Evolutionary conservation across 202 grass and related monocot species (phyloP).

Genomic region (Alloteropsis angusta): DNA sequence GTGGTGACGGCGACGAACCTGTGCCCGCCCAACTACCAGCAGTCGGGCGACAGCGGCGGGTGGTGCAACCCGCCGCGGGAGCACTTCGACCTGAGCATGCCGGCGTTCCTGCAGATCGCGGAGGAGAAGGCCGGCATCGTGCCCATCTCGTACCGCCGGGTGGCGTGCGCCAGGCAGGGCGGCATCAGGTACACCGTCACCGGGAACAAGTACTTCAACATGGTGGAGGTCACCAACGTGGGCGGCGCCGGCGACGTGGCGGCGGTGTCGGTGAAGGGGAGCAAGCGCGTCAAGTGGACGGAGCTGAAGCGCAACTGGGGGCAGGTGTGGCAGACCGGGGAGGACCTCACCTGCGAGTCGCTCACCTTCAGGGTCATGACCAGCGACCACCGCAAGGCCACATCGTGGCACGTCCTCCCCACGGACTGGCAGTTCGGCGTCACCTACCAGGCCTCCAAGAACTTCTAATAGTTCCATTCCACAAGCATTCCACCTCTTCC

Average conservation of each 20-base stretch:
- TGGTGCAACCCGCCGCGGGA: slow-evolving; percentile 64
- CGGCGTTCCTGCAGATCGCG: slow-evolving; percentile 72
- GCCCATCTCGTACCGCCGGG: slow-evolving; percentile 50
- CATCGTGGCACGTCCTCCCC: slow-evolving; percentile 54
- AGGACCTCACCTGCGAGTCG: slow-evolving; percentile 55
- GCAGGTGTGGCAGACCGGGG: slow-evolving; percentile 52
- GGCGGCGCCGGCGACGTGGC: slow-evolving; percentile 61
- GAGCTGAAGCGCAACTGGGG: slow-evolving; percentile 67
- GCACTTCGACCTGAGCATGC: slow-evolving; percentile 71
- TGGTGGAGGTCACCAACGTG: slow-evolving; percentile 57
- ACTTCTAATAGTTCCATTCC: too few species aligned
- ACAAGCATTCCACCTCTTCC: too few species aligned
- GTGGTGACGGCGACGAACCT: slow-evolving; percentile 62
- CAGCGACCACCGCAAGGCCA: slow-evolving; percentile 58
- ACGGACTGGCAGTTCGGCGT: slow-evolving; percentile 57
- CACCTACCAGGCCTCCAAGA: slow-evolving; percentile 59
- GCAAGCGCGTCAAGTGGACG: slow-evolving; percentile 50
- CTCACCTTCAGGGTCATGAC: slow-evolving; percentile 57
- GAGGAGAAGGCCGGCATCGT: slow-evolving; percentile 68
- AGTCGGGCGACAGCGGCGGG: slow-evolving; percentile 44
- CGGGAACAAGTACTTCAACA: slow-evolving; percentile 63
- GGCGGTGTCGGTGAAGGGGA: slow-evolving; percentile 50
- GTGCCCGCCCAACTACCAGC: slow-evolving; percentile 44
- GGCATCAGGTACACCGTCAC: slow-evolving; percentile 68
- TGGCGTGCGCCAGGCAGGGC: slow-evolving; percentile 52